Base-by-base conservation (phyloP, 768 basidiomycete genomes). In the Trametes meyenii region DNA sequence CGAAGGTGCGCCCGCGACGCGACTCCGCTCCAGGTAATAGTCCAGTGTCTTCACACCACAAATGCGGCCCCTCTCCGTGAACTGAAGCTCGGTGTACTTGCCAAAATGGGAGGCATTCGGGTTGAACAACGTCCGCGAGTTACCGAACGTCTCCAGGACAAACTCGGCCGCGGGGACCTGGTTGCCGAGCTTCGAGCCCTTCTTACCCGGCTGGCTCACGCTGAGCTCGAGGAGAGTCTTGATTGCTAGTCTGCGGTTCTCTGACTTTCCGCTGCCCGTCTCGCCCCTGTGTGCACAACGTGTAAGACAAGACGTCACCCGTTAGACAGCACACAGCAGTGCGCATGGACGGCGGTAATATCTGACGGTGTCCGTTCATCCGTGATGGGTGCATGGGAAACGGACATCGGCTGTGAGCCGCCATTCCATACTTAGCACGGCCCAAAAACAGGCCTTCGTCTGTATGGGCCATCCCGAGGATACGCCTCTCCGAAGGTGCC, bases 31-130 rank as follows among this genome's bases (percentile, higher is more conserved):
- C 53, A 99, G 83, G 75, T 96, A 96, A 77, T 99, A 98, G 71
- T 98, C 95, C 64, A 98, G 86, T 0, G 94, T 96, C 75, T 98
- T 98, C 72, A 94, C 79, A 63, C 97, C 97, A 48, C 81, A 87
- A 0, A 98, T 77, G 3, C 95, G 83, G 7, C 96, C 96, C 21
- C 91, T 88, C 36, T 98, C 95, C 54, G 85, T 92, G 78, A 98
- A 98, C 75, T 98, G 97, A 0, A 99, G 83, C 71, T 99, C 97
- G 46, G 95, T 97, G 74, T 99, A 99, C 73, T 96, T 95, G 58
- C 96, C 97, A 71, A 96, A 97, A 50, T 94, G 89, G 33, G 97
- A 98, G 14, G 96, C 96, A 70, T 97, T 97, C 49, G 92, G 84
- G 71, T 98, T 97, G 77, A 92, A 89, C 57, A 94, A 84, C 1